phyloP scores from a whole-genome alignment of 495 filamentous ascomycete genomes.

The Baudoinia panamericana region DNA sequence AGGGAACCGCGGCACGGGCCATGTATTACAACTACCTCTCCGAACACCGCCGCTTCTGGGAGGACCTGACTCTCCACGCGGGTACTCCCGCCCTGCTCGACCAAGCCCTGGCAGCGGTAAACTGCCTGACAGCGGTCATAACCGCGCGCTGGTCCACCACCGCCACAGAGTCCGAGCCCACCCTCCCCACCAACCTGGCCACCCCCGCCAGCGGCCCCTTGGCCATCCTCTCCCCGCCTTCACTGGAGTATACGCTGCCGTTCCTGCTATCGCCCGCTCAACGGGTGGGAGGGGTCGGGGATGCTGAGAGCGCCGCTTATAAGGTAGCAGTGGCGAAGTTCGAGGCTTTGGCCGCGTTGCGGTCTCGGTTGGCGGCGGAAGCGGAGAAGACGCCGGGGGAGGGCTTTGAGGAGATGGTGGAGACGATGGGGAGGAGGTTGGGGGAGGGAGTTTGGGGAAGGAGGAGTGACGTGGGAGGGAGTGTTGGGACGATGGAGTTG shows the following conservation, averaged over 20 bases:
- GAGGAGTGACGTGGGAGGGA: conserved; percentile 20
- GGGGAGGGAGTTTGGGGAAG: conserved; percentile 14
- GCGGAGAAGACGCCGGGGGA: conserved; percentile 12
- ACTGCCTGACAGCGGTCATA: conserved; percentile 40
- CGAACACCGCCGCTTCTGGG: conserved; percentile 39
- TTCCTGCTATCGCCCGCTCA: conserved; percentile 48
- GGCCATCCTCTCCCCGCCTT: conserved; percentile 41
- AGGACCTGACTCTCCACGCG: conserved; percentile 38
- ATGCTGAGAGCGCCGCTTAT: conserved; percentile 46
- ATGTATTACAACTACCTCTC: conserved; percentile 45
- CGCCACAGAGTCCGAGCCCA: neutral
- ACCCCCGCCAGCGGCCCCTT: conserved; percentile 31
- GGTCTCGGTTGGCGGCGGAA: conserved; percentile 6
- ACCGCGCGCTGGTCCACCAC: conserved; percentile 42
- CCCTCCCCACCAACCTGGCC: conserved; percentile 34
- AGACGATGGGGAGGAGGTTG: conserved; percentile 14
- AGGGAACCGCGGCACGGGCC: conserved; percentile 43
- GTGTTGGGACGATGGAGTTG: conserved; percentile 20
- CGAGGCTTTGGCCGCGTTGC: conserved; percentile 39
- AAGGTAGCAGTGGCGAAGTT: conserved; percentile 47
- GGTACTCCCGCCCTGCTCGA: conserved; percentile 48
- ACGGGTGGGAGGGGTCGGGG: conserved; percentile 45
- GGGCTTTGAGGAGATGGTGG: conserved; percentile 19
- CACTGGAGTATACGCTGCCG: conserved; percentile 40
- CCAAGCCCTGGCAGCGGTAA: conserved; percentile 41